Evolutionary conservation across 2,329 filamentous ascomycete species (phyloP).

Genomic region (Colletotrichum musae): DNA sequence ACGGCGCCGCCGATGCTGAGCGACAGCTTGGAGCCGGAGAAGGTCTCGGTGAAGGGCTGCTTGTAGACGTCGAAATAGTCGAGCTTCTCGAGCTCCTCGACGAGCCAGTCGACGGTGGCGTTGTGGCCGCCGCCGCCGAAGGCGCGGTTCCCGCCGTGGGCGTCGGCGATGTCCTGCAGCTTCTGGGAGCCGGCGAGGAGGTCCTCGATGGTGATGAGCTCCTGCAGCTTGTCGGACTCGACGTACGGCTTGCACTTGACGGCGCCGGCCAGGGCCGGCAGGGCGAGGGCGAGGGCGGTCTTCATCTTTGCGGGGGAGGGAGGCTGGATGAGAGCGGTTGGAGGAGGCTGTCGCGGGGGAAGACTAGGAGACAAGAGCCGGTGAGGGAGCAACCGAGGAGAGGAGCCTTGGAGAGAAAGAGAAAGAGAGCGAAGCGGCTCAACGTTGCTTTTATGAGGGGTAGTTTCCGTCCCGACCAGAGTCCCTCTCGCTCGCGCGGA

Average conservation of each 20-base stretch:
- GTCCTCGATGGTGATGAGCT: constrained; percentile 55
- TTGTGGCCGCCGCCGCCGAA: constrained; percentile 63
- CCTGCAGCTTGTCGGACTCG: constrained; percentile 55
- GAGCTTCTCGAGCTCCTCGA: constrained; percentile 54
- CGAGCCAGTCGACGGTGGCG: constrained; percentile 61
- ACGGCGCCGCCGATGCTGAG: constrained; percentile 49
- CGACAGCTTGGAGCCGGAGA: constrained; percentile 49
- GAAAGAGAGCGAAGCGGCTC: background rate
- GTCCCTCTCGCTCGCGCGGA: background rate
- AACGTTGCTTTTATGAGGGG: background rate
- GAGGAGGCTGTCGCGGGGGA: background rate
- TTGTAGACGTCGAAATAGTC: constrained; percentile 60
- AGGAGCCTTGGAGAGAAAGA: too few species aligned
- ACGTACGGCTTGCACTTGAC: constrained; percentile 51
- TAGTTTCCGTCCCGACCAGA: too few species aligned
- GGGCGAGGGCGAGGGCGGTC: constrained; percentile 46
- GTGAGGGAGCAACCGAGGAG: background rate
- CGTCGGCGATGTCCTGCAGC: constrained; percentile 60
- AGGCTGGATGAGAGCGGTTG: background rate
- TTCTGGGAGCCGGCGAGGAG: constrained; percentile 60
- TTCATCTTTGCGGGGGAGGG: constrained; percentile 29
- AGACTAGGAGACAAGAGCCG: background rate
- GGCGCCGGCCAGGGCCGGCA: constrained; percentile 45
- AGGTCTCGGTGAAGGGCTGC: constrained; percentile 60
- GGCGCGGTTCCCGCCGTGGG: constrained; percentile 58